Evolutionary conservation across 257 asterid species (phyloP), one percentile per base, ranked within the genome.

Genomic region (Przewalskia tangutica): DNA sequence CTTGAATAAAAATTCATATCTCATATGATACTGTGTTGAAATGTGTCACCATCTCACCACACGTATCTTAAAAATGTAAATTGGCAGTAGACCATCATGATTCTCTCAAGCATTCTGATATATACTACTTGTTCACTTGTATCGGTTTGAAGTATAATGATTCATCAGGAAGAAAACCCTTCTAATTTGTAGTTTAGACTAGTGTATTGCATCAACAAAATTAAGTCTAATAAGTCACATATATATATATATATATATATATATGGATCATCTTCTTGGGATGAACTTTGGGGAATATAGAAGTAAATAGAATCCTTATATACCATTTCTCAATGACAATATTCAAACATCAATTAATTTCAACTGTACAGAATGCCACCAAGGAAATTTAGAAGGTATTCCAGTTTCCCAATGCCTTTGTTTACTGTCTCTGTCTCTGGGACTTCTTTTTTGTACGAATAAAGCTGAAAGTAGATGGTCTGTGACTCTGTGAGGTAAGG

Each of bases 391-490:
- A 42, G 63, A 75, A 75, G 62, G 80, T 23, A 20, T 75, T 50
- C 80, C 23, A 50, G 80, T 51, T 75, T 75, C 80, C 80, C 63
- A 53, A 75, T 75, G 63, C 46, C 80, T 50, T 50, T 75, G 80
- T 6, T 75, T 75, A 75, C 80, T 75, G 63, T 75, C 63, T 27
- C 63, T 50, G 46, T 75, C 80, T 13, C 63, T 75, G 80, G 17
- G 23, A 75, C 63, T 50, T 50, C 63, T 75, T 50, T 50, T 51
- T 75, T 13, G 48, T 75, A 75, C 62, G 42, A 75, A 75, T 50
- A 75, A 75, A 75, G 80, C 80, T 75, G 46, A 75, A 50, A 23
- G 80, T 75, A 50, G 42, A 75, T 46, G 48, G 38, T 20, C 60
- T 46, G 38, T 59, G 65, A 8, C 36, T 20, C 46, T 36, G 80